A percentile compares a stretch with the other conserved stretches of the same genome.
Conservation (phyloP, 192 early-diverging fungal genomes). For the Backusella psychrophila region DNA sequence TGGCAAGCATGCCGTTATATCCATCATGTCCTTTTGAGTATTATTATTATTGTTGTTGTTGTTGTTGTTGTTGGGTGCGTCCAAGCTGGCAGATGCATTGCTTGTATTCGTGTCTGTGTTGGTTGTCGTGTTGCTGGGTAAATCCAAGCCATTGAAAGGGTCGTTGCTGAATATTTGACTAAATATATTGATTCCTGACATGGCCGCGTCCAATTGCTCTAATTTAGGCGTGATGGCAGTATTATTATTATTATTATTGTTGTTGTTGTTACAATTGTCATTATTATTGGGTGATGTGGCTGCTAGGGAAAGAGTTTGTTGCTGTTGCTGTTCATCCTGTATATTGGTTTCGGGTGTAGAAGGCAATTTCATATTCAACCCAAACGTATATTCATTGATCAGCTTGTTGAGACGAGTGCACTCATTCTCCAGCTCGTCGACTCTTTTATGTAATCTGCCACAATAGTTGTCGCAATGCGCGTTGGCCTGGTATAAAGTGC, state of each 20-base stretch:
- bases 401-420: slow-evolving; percentile 19
- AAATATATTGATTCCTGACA: slow-evolving; percentile 14
- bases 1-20: slow-evolving; percentile 2
- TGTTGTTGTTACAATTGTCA: background rate
- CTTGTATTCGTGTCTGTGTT: background rate
- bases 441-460: slow-evolving; percentile 24
- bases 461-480: slow-evolving; percentile 30
- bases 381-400: background rate
- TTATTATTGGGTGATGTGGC: background rate
- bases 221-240: background rate
- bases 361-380: background rate
- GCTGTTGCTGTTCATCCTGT: background rate
- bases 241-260: background rate
- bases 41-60: background rate
- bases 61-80: background rate
- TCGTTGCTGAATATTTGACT: slow-evolving; percentile 19
- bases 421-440: slow-evolving; percentile 24
- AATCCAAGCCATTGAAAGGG: slow-evolving; percentile 5
- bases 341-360: background rate
- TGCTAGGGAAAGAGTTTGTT: background rate
- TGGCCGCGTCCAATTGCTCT: background rate
- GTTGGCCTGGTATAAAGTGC: slow-evolving; percentile 18
- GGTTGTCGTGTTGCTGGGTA: background rate
- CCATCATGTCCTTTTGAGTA: slow-evolving; percentile 7
- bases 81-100: background rate